Evolutionary conservation across 331 rosid genomes (phyloP).

Genomic region (Erythrophleum ivorense): DNA sequence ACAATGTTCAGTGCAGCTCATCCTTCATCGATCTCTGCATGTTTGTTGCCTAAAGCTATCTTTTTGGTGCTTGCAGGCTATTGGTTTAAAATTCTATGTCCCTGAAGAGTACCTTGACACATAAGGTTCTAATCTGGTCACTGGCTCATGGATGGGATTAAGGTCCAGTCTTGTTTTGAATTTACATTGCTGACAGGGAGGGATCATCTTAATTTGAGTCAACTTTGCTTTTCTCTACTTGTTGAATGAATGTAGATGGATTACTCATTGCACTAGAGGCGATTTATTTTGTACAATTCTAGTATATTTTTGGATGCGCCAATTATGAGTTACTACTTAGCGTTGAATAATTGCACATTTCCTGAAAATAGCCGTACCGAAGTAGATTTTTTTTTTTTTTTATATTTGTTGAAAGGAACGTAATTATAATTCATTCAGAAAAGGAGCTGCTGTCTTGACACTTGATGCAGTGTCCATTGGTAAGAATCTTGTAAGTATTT

Average conservation of each 20-base stretch:
- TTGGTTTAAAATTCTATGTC: slow-evolving; percentile 79
- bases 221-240: neutral
- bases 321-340: neutral
- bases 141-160: slow-evolving; percentile 10
- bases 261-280: slow-evolving; percentile 13
- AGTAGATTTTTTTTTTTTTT: neutral
- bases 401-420: neutral
- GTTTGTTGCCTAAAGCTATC: slow-evolving; percentile 9
- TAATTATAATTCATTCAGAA: neutral
- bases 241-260: slow-evolving; percentile 30
- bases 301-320: neutral
- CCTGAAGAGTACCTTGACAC: slow-evolving; percentile 78
- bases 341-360: neutral
- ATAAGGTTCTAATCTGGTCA: slow-evolving; percentile 37
- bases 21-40: neutral
- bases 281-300: neutral
- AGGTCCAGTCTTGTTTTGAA: slow-evolving; percentile 17
- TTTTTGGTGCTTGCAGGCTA: slow-evolving; percentile 61
- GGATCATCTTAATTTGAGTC: slow-evolving; percentile 8
- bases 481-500: neutral
- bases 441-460: neutral
- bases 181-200: slow-evolving; percentile 10
- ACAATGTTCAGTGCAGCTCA: neutral
- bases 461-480: neutral
- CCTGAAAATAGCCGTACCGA: neutral